Conservation (phyloP, 495 filamentous ascomycete genomes). For the Daldinia childiae region DNA sequence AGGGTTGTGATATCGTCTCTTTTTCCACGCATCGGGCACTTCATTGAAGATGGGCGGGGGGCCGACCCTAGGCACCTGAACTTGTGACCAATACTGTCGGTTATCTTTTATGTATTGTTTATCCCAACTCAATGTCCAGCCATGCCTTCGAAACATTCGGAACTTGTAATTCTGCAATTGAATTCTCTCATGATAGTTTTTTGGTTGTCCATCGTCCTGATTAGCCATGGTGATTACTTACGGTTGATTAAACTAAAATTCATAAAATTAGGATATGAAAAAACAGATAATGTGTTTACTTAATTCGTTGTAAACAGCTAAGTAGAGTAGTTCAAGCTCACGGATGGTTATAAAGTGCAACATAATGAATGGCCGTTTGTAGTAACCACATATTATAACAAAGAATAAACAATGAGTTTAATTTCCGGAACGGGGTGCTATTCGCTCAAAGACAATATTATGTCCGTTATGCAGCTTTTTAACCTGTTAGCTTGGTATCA, state of each 20-base stretch:
- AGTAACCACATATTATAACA: constrained; percentile 1
- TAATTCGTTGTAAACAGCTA: neutral
- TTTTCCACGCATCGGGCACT: accelerated
- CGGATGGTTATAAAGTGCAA: neutral
- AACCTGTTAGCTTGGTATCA: neutral
- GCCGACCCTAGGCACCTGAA: neutral
- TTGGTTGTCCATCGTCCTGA: neutral
- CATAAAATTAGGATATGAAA: neutral
- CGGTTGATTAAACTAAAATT: too few relatives aligned
- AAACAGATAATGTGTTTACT: neutral
- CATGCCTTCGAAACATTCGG: neutral
- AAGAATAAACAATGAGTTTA: neutral
- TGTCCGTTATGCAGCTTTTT: neutral
- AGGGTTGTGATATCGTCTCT: neutral
- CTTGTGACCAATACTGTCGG: neutral
- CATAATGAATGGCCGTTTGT: neutral
- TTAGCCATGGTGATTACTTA: neutral
- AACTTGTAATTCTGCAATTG: neutral
- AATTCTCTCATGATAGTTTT: neutral
- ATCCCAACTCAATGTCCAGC: neutral
- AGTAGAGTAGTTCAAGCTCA: neutral
- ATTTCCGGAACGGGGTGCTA: neutral
- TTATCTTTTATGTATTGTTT: neutral
- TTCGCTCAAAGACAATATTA: neutral
- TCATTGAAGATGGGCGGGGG: neutral